Evolutionary conservation across 148 eudicot genomes (phyloP).

Genomic region (Polygonum aviculare): DNA sequence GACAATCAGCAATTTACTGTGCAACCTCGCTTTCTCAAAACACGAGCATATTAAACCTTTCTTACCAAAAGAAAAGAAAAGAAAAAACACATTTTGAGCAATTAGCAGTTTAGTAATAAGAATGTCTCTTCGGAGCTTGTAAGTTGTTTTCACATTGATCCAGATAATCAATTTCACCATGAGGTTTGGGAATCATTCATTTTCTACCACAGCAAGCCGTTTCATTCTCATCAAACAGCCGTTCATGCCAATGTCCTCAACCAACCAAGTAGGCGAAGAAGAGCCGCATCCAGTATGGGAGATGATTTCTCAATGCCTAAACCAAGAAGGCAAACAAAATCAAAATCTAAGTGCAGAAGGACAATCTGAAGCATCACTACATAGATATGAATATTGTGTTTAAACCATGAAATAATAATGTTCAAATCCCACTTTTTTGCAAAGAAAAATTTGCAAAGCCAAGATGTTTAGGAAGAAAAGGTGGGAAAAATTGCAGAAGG

Average conservation of each 20-base stretch:
- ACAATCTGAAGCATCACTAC: background rate
- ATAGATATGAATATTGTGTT: background rate
- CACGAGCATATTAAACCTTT: background rate
- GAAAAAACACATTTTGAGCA: background rate
- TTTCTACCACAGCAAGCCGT: background rate
- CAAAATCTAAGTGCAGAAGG: background rate
- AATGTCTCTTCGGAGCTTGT: background rate
- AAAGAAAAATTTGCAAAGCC: background rate
- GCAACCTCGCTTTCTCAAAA: background rate
- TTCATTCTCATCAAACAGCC: background rate
- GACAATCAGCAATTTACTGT: background rate
- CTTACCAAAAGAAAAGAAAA: background rate
- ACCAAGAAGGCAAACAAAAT: conserved; percentile 6
- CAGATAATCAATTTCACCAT: background rate
- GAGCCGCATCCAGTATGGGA: conserved; percentile 66
- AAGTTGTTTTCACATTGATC: background rate
- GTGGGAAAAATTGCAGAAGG: background rate
- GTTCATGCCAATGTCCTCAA: conserved; percentile 79
- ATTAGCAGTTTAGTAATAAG: background rate
- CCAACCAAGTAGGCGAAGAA: conserved; percentile 84
- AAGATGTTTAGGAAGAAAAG: background rate
- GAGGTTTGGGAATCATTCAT: background rate
- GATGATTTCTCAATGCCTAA: conserved; percentile 77
- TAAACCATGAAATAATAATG: background rate
- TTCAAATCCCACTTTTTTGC: background rate